Evolutionary conservation across 2,329 filamentous ascomycete species (phyloP).

Genomic region (Bisporella sp.): DNA sequence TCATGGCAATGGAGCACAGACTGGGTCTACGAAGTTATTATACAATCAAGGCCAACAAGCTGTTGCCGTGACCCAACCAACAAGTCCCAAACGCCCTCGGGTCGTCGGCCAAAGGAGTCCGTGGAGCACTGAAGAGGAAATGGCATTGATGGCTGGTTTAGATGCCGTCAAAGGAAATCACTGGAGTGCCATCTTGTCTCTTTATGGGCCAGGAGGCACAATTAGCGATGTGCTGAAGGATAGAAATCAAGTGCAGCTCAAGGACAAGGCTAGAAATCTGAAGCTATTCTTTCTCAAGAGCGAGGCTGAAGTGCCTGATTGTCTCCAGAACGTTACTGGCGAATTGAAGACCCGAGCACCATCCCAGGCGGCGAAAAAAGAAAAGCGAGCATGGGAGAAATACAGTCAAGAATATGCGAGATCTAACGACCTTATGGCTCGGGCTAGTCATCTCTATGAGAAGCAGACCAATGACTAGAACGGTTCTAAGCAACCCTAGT

Average conservation of each 20-base stretch:
- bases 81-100: slow-evolving; percentile 41
- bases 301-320: slow-evolving; percentile 83
- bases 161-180: slow-evolving; percentile 86
- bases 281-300: slow-evolving; percentile 91
- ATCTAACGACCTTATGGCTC: slow-evolving; percentile 51
- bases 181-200: slow-evolving; percentile 83
- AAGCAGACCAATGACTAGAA: background rate
- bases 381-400: slow-evolving; percentile 52
- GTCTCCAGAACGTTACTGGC: slow-evolving; percentile 79
- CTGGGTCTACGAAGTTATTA: slow-evolving; percentile 44
- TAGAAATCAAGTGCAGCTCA: slow-evolving; percentile 83
- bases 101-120: slow-evolving; percentile 58
- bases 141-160: slow-evolving; percentile 80
- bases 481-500: too few species aligned
- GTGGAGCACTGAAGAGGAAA: slow-evolving; percentile 86
- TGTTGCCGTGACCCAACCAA: slow-evolving; percentile 45
- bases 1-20: slow-evolving; percentile 19
- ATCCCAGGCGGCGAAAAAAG: slow-evolving; percentile 62
- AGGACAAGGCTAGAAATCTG: slow-evolving; percentile 84
- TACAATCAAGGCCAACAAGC: slow-evolving; percentile 51
- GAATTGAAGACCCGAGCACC: slow-evolving; percentile 82
- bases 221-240: slow-evolving; percentile 81
- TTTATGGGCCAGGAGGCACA: slow-evolving; percentile 75
- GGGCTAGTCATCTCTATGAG: slow-evolving; percentile 40
- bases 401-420: slow-evolving; percentile 54